These are phyloP conservation scores for Rhizopogon vesiculosus DNA, from an alignment of 768 basidiomycete species.

Conservation along the genomic window DNA sequence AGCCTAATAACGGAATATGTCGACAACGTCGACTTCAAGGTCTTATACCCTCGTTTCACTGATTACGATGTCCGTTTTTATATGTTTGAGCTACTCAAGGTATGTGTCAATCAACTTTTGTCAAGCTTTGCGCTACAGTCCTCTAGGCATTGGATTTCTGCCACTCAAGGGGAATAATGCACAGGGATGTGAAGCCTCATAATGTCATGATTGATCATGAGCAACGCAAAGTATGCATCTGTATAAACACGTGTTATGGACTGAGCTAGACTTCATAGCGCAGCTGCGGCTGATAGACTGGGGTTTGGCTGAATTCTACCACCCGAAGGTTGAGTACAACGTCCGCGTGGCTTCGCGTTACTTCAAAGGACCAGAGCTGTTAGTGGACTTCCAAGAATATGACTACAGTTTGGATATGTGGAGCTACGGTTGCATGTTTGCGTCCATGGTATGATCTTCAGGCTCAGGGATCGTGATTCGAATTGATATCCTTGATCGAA, in stretches of 20 bases:
- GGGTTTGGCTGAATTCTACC: conserved; percentile 98
- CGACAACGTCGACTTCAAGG: conserved; percentile 97
- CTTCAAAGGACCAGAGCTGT: conserved; percentile 95
- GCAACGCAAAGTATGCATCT: conserved; percentile 70
- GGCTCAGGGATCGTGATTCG: neutral
- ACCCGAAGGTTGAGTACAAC: conserved; percentile 96
- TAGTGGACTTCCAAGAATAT: conserved; percentile 98
- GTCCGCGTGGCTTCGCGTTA: conserved; percentile 96
- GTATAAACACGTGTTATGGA: neutral
- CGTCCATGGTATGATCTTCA: conserved; percentile 75
- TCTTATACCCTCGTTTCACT: conserved; percentile 90
- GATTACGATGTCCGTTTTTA: conserved; percentile 96
- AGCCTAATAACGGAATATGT: conserved; percentile 97
- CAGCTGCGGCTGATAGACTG: conserved; percentile 96
- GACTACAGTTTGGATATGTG: conserved; percentile 99
- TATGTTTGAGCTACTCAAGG: conserved; percentile 95
- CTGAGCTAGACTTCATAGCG: conserved; percentile 2
- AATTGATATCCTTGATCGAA: conserved; percentile 1
- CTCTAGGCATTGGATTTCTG: conserved; percentile 90
- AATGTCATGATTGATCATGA: conserved; percentile 99
- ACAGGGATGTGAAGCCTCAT: conserved; percentile 96
- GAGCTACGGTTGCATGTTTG: conserved; percentile 99
- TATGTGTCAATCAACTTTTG: conserved; percentile 21
- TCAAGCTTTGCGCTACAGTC: neutral
- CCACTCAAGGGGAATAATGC: conserved; percentile 99